These are phyloP conservation scores for Plasmodium knowlesi DNA, from an alignment of 169 alveolate species.

Conservation along the genomic window DNA sequence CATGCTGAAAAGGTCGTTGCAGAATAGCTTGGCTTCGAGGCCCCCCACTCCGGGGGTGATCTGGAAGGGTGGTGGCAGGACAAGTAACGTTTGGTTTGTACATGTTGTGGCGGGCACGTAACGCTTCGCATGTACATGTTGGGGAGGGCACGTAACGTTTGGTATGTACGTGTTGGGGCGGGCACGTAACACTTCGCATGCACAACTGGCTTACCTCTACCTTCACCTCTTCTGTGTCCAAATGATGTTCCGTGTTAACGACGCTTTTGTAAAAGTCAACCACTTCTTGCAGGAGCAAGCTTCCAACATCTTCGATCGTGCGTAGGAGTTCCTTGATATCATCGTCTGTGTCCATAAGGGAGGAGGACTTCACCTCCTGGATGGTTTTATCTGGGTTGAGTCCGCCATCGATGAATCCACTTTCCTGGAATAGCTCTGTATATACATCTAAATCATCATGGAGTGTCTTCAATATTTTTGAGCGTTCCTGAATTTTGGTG, in stretches of 20 bases:
- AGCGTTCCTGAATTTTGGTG: conserved; percentile 30
- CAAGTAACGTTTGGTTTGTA: not conserved
- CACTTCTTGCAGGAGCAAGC: not conserved
- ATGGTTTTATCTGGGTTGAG: not conserved
- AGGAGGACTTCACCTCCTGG: not conserved
- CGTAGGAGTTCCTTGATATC: not conserved
- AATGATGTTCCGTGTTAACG: conserved; percentile 33
- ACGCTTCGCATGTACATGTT: not conserved
- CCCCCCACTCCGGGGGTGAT: conserved; percentile 93
- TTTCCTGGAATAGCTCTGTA: conserved; percentile 18
- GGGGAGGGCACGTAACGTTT: too few species aligned
- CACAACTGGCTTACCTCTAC: conserved; percentile 13
- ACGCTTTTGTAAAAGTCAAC: conserved; percentile 13
- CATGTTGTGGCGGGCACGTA: not conserved
- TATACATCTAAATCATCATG: conserved; percentile 46
- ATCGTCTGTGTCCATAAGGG: not conserved
- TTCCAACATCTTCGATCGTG: not conserved
- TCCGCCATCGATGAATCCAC: not conserved
- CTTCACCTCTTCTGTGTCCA: conserved; percentile 28
- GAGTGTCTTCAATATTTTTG: not conserved
- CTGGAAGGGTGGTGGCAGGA: conserved; percentile 39
- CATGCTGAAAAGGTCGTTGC: conserved; percentile 88
- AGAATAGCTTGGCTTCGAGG: conserved; percentile 88
- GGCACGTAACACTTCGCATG: too few species aligned
- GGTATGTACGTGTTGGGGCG: too few species aligned